These are phyloP conservation scores for Tricholoma sp. DNA, from an alignment of 768 basidiomycete genomes.

Conservation along the genomic window DNA sequence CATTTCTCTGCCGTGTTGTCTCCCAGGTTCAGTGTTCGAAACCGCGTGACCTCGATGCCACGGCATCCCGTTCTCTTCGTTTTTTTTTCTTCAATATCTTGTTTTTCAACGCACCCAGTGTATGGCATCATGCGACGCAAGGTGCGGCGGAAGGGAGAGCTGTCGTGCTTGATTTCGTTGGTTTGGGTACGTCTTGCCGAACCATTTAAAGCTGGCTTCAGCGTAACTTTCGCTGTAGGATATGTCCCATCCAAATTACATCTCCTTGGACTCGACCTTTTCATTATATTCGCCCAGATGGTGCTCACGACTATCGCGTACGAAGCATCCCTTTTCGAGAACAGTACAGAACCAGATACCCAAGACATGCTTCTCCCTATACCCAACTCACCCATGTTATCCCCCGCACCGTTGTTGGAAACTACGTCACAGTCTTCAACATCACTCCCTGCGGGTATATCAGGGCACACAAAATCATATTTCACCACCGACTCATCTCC, in stretches of 20 bases:
- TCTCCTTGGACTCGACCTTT: constrained; percentile 60
- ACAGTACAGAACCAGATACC: constrained; percentile 30
- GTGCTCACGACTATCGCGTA: constrained; percentile 65
- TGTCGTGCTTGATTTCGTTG: constrained; percentile 74
- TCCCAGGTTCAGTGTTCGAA: constrained; percentile 64
- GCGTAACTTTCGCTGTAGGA: constrained; percentile 27
- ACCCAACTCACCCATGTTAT: constrained; percentile 21
- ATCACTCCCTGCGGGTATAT: constrained; percentile 16
- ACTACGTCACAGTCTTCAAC: constrained; percentile 21
- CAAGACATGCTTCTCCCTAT: constrained; percentile 33
- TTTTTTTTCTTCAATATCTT: constrained; percentile 60
- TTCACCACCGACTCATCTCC: constrained; percentile 25
- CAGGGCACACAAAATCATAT: constrained; percentile 19
- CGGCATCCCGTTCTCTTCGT: constrained; percentile 49
- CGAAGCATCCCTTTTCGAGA: constrained; percentile 46
- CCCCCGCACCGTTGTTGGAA: constrained; percentile 15
- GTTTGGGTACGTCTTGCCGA: constrained; percentile 50
- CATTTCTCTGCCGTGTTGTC: constrained; percentile 47
- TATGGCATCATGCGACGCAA: constrained; percentile 57
- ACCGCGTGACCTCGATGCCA: constrained; percentile 62
- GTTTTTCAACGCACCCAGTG: constrained; percentile 49
- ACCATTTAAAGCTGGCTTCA: background rate
- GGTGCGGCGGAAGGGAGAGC: constrained; percentile 53
- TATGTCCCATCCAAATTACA: constrained; percentile 61
- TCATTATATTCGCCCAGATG: constrained; percentile 64